These are phyloP conservation scores for Auricularia sp. DNA, from an alignment of 768 basidiomycete genomes.

Conservation along the genomic window DNA sequence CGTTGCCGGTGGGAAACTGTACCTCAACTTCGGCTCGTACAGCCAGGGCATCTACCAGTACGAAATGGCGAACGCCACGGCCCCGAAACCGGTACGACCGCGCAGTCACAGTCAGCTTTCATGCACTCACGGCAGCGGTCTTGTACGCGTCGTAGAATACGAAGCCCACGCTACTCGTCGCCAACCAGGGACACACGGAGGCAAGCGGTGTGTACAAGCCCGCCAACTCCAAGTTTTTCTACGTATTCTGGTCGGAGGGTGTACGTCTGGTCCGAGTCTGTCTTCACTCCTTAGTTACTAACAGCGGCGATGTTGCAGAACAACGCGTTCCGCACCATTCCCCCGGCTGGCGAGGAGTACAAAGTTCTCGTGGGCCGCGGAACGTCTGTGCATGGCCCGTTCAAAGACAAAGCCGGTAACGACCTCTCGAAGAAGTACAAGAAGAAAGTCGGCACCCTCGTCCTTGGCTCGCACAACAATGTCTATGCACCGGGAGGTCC, in stretches of 20 bases:
- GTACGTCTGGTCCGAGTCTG: conserved; percentile 10
- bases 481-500: conserved; percentile 5
- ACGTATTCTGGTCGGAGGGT: conserved; percentile 11
- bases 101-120: neutral
- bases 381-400: conserved; percentile 11
- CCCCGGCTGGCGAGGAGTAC: conserved; percentile 14
- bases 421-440: conserved; percentile 10
- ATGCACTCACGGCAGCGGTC: neutral
- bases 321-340: neutral
- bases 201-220: conserved; percentile 2
- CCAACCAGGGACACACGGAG: neutral
- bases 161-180: neutral
- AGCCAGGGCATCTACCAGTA: too few relatives aligned
- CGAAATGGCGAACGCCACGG: neutral
- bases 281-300: neutral
- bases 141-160: neutral
- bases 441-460: too few relatives aligned
- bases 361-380: conserved; percentile 17
- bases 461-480: conserved; percentile 1
- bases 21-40: conserved; percentile 11
- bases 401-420: conserved; percentile 6
- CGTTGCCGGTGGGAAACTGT: conserved; percentile 10
- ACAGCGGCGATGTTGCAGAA: too few relatives aligned
- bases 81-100: neutral
- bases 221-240: neutral